Conservation (phyloP, 2,329 filamentous ascomycete species). For the Calycina herbarum region DNA sequence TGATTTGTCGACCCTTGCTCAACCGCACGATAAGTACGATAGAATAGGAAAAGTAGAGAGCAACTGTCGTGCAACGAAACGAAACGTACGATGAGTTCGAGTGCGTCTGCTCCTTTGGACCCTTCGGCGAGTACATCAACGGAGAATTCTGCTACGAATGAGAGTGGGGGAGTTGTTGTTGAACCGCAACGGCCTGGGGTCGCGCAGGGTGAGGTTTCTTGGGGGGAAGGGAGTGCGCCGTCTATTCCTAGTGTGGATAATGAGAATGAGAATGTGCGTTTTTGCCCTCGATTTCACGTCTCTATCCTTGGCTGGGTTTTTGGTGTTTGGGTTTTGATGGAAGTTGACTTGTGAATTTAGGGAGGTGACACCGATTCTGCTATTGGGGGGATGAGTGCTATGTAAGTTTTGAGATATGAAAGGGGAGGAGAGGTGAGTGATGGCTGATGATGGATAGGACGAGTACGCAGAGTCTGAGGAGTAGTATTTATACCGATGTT, state of each 20-base stretch:
- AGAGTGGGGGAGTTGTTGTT: background rate
- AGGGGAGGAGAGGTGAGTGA: background rate
- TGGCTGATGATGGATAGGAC: slow-evolving; percentile 4
- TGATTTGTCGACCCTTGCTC: no score
- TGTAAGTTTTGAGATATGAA: background rate
- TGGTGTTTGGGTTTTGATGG: background rate
- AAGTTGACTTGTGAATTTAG: background rate
- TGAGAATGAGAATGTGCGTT: slow-evolving; percentile 3
- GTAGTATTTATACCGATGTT: slow-evolving; percentile 34
- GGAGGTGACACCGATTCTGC: slow-evolving; percentile 4
- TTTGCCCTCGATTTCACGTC: background rate
- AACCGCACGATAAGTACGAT: no score
- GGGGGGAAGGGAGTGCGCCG: slow-evolving; percentile 7
- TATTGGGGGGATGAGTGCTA: slow-evolving; percentile 10
- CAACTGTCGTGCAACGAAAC: background rate
- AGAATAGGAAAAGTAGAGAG: no score
- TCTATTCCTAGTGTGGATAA: slow-evolving; percentile 9
- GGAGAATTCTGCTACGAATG: background rate
- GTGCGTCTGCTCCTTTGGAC: background rate
- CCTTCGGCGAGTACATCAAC: background rate
- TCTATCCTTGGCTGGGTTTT: background rate
- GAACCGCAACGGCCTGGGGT: background rate
- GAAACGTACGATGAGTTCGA: background rate
- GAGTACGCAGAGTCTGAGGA: slow-evolving; percentile 2
- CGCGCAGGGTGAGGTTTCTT: slow-evolving; percentile 4